Conservation (phyloP, 1,139 yeast genomes). For the Citeromyces hawaiiensis region DNA sequence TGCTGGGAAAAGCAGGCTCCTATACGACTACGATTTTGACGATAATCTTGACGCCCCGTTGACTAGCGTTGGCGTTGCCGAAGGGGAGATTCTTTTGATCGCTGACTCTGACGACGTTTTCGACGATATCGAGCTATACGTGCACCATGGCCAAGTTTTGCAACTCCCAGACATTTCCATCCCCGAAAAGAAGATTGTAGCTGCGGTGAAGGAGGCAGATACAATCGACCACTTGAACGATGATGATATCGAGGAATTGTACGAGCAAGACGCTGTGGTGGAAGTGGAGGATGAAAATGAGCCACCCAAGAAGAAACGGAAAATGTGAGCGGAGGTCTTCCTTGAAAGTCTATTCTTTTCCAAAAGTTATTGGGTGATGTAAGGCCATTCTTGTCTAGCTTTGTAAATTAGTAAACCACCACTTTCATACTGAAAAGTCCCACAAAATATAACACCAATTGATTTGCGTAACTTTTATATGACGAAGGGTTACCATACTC, state of each 20-base stretch:
- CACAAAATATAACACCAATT: conserved; percentile 51
- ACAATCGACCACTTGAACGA: conserved; percentile 8
- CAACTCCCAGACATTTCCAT: conserved; percentile 20
- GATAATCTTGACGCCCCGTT: conserved; percentile 49
- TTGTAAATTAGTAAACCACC: too few relatives aligned
- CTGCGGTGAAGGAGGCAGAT: conserved; percentile 2
- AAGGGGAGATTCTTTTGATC: conserved; percentile 51
- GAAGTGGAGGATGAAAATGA: conserved; percentile 6
- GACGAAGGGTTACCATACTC: conserved; percentile 71
- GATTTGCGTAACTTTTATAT: conserved; percentile 55
- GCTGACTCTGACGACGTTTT: conserved; percentile 67
- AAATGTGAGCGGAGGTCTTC: too few relatives aligned
- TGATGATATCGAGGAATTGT: conserved; percentile 5
- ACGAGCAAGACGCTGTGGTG: conserved; percentile 10
- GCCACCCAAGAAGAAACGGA: neutral
- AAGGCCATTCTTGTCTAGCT: too few relatives aligned
- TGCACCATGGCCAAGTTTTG: conserved; percentile 21
- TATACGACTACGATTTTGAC: conserved; percentile 83
- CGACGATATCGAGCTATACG: conserved; percentile 58
- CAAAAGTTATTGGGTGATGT: too few relatives aligned
- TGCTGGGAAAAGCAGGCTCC: conserved; percentile 43
- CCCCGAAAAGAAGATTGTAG: conserved; percentile 7
- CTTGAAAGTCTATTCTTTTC: too few relatives aligned
- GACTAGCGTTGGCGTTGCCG: conserved; percentile 36
- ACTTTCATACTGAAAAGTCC: conserved; percentile 22